Evolutionary conservation across 352 stramenopile species (phyloP), one percentile per base, ranked within the genome.

Genomic region (Globisporangium spinosum): DNA sequence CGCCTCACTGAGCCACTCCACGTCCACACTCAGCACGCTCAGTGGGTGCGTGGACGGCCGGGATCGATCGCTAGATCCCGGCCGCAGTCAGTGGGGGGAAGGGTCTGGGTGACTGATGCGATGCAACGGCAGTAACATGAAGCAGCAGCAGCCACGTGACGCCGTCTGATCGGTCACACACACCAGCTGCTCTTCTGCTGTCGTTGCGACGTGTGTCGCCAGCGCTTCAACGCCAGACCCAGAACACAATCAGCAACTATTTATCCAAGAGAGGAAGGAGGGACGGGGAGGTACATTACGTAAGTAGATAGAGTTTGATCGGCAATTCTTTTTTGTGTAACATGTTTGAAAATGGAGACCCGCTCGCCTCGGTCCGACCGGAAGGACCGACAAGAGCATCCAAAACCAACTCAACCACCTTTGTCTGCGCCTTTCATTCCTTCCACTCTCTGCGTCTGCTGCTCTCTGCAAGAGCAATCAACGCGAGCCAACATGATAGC

Each of bases 51-150:
- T 55, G 53, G 38, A 56, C 35, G 62, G 35, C 32, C 53, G 38
- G 53, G 62, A 62, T 68, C 62, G 62, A 62, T 60, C 62, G 53
- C 32, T 43, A 68, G 62, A 62, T 68, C 43, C 62, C 25, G 56
- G n/a, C 0, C 55, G 51, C 62, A 68, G 62, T 60, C 35, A 43
- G 35, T 43, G 35, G 35, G 35, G 13, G 62, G 62, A 47, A 34
- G 27, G 43, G 40, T 54, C 12, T 23, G 1, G 29, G 32, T 4
- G 32, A 29, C 20, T 35, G 56, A 17, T 23, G 43, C 15, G 51
- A 57, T 25, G 60, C 45, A 34, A 57, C 12, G 27, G 17, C 32
- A 2, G 2, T 9, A 29, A 56, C 34, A 27, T 17, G 17, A 45
- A 25, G 43, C 45, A 65, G 43, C 23, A 65, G 45, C 27, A 23